These are phyloP conservation scores for Mycena sp. DNA, from an alignment of 1,284 basidiomycete species.

Conservation along the genomic window DNA sequence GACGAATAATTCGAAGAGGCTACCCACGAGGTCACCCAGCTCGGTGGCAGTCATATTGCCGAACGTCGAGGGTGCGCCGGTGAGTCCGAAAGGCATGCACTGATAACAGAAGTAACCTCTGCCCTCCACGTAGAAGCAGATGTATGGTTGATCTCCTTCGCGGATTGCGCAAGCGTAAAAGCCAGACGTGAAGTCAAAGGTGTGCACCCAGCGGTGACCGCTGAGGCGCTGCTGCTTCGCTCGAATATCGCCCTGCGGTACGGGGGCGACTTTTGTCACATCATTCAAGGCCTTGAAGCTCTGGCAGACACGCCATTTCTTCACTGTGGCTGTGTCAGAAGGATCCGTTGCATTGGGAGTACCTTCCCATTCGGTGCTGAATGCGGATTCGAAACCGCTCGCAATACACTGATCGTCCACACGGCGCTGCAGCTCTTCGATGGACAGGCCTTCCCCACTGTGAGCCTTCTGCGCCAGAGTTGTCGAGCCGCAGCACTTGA, in stretches of 20 bases:
- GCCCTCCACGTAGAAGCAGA: constrained; percentile 50
- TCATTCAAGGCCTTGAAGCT: constrained; percentile 38
- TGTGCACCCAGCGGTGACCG: constrained; percentile 42
- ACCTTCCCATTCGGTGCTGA: constrained; percentile 4
- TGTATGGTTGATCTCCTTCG: constrained; percentile 43
- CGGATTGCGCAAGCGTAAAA: constrained; percentile 44
- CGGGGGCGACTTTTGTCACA: constrained; percentile 33
- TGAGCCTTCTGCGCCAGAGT: constrained; percentile 32
- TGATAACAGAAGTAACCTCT: constrained; percentile 48
- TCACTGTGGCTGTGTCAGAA: not conserved
- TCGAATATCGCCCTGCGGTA: constrained; percentile 47
- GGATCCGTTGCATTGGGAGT: not conserved
- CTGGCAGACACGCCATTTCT: constrained; percentile 45
- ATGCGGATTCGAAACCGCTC: constrained; percentile 28
- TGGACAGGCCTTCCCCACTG: constrained; percentile 25
- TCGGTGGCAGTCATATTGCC: too few relatives aligned
- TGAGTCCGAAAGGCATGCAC: constrained; percentile 47
- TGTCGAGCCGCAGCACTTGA: constrained; percentile 19
- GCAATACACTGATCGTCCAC: constrained; percentile 32
- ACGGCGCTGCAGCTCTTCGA: constrained; percentile 20
- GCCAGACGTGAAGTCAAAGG: constrained; percentile 42
- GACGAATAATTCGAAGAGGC: too few relatives aligned
- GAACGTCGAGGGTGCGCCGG: too few relatives aligned
- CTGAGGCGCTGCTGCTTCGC: constrained; percentile 44
- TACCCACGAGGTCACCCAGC: too few relatives aligned